Evolutionary conservation across 1,284 basidiomycete genomes (phyloP).

Genomic region (Malassezia sympodialis): DNA sequence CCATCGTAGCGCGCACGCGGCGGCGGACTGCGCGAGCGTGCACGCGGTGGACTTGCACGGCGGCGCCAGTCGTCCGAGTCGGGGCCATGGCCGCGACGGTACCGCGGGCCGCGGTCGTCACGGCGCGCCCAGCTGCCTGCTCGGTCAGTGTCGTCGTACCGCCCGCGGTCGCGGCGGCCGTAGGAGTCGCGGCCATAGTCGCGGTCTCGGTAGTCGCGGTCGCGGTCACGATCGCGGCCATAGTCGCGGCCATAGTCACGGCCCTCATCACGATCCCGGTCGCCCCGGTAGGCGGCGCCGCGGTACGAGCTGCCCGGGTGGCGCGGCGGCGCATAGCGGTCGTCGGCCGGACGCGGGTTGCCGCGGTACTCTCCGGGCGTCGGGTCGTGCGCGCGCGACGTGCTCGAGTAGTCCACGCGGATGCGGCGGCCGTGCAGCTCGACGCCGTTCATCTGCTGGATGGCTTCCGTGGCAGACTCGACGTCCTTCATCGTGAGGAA

Average conservation of each 20-base stretch:
- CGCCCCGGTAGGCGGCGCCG: not conserved
- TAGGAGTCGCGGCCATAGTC: not conserved
- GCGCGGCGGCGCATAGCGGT: slow-evolving; percentile 17
- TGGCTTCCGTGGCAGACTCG: slow-evolving; percentile 76
- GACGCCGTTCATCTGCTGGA: slow-evolving; percentile 81
- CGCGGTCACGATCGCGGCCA: slow-evolving; percentile 14
- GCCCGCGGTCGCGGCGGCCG: not conserved
- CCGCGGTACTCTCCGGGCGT: slow-evolving; percentile 82
- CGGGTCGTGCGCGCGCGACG: slow-evolving; percentile 80
- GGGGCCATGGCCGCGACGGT: slow-evolving; percentile 5
- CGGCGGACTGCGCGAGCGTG: slow-evolving; percentile 11
- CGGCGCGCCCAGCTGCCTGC: slow-evolving; percentile 12
- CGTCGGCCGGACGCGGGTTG: slow-evolving; percentile 29
- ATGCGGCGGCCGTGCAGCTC: slow-evolving; percentile 89
- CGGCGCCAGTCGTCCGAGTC: slow-evolving; percentile 32
- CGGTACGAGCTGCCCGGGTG: slow-evolving; percentile 9
- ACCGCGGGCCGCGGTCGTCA: not conserved
- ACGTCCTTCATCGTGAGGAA: slow-evolving; percentile 85
- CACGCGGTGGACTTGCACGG: slow-evolving; percentile 22
- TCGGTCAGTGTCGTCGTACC: slow-evolving; percentile 14
- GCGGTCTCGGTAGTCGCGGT: slow-evolving; percentile 13
- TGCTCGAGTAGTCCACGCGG: slow-evolving; percentile 92
- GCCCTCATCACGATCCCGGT: not conserved
- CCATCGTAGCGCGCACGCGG: slow-evolving; percentile 1
- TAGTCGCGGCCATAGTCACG: slow-evolving; percentile 5